Evolutionary conservation across 2,329 filamentous ascomycete genomes (phyloP).

Genomic region (Cladophialophora exuberans): DNA sequence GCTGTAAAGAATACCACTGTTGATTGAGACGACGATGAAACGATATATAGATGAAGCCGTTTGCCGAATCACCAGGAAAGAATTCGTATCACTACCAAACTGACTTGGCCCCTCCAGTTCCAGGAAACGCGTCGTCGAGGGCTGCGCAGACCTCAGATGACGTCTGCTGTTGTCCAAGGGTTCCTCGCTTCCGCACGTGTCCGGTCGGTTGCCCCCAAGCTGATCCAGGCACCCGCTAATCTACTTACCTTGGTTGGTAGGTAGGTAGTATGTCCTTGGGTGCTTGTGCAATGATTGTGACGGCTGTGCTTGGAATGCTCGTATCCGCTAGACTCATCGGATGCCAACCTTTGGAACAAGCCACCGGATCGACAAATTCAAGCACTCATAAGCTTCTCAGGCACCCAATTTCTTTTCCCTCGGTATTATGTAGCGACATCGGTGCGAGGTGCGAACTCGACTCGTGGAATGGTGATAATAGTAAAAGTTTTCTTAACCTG

Average conservation of each 20-base stretch:
- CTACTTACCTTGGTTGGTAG: too few species aligned
- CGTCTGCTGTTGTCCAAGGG: neutral
- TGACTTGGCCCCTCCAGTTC: too few species aligned
- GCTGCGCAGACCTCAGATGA: neutral
- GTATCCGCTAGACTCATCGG: too few species aligned
- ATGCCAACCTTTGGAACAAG: too few species aligned
- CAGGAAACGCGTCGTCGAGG: too few species aligned
- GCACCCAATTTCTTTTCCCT: neutral
- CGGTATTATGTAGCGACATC: neutral
- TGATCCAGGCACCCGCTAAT: neutral
- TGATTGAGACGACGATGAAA: too few species aligned
- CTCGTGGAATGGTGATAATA: neutral
- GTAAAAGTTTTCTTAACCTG: neutral
- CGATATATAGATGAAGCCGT: too few species aligned
- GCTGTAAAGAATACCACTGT: neutral
- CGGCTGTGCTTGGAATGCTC: neutral
- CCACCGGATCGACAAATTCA: neutral
- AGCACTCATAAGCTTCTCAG: neutral
- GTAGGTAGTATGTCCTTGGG: too few species aligned
- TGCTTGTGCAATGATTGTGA: neutral
- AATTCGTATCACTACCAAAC: too few species aligned
- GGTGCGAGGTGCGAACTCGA: neutral
- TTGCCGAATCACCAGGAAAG: too few species aligned
- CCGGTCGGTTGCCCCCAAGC: neutral
- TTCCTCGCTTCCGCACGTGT: neutral